These are phyloP conservation scores for Populus simonii DNA, from an alignment of 345 rosid species.

Conservation along the genomic window DNA sequence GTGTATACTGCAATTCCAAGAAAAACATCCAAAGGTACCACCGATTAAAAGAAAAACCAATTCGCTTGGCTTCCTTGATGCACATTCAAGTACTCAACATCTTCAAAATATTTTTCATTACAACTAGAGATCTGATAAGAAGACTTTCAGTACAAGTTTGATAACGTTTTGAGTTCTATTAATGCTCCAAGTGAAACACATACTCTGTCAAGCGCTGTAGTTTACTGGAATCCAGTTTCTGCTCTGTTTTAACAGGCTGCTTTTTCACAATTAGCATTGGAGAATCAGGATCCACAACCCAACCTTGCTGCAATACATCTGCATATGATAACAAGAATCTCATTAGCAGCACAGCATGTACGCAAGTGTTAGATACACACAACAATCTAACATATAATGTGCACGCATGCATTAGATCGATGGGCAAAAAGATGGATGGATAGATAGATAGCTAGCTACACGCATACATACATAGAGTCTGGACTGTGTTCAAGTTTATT, in stretches of 20 bases:
- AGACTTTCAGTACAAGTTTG: not conserved
- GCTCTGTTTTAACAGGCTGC: slow-evolving; percentile 50
- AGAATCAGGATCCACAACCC: slow-evolving; percentile 61
- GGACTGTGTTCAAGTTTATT: not conserved
- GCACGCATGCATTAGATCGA: not conserved
- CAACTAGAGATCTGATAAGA: not conserved
- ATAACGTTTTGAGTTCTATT: not conserved
- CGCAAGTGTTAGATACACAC: not conserved
- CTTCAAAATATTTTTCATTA: not conserved
- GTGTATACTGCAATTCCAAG: not conserved
- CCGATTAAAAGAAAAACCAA: not conserved
- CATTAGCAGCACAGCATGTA: not conserved
- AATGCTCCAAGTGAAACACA: slow-evolving; percentile 78
- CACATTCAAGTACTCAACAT: not conserved
- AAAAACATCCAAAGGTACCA: not conserved
- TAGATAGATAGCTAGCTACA: not conserved
- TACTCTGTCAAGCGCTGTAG: slow-evolving; percentile 81
- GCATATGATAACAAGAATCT: slow-evolving; percentile 12
- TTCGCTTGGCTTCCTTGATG: not conserved
- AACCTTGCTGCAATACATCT: slow-evolving; percentile 72
- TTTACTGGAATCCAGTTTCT: slow-evolving; percentile 67
- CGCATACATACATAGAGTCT: not conserved
- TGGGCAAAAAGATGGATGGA: not conserved
- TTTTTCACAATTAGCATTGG: slow-evolving; percentile 73
- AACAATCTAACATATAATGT: not conserved